Evolutionary conservation across 768 basidiomycete genomes (phyloP), one percentile per base, ranked within the genome.

Genomic region (Kwoniella sp.): DNA sequence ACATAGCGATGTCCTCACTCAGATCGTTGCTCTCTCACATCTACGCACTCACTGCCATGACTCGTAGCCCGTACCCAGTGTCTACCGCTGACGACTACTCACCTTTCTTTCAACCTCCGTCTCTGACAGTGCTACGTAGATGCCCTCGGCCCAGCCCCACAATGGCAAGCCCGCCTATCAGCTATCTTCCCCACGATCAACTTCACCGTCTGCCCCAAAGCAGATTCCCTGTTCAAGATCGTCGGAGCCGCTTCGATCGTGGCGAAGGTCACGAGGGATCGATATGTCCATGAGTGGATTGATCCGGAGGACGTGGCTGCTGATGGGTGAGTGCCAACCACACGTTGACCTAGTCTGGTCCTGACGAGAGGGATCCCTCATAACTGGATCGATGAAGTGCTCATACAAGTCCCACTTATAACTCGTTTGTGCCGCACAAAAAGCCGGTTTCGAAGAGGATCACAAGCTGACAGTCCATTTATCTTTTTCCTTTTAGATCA

Each of bases 211-310:
- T 86, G 88, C 11, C 86, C 87, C 28, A 97, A 99, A 81, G 96
- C 96, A 17, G 96, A 99, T 76, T 88, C 89, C n/a, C 88, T 91
- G 67, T 99, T 87, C 85, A 96, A 93, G 75, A 94, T 99, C 65
- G 96, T 99, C 65, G 90, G 92, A 23, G 96, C 96, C 5, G 96
- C 95, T 1, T 93, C 91, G 78, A 92, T 98, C n/a, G 93, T 93
- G 1, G 96, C 96, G 1, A 99, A 99, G 82, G 93, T 79, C 54
- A 97, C 94, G 0, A 85, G 95, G 61, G 95, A 98, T 74, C 87
- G 89, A 7, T 93, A 92, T 80, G 84, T 97, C 22, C 89, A 94
- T 66, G 85, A 85, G 2, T 98, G 95, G 95, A 75, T 84, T 11
- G 76, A 80, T 68, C 72, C 74, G 4, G 77, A 80, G 58, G 71